phyloP scores from a whole-genome alignment of 352 stramenopile genomes.

The Hyaloperonospora brassicae region DNA sequence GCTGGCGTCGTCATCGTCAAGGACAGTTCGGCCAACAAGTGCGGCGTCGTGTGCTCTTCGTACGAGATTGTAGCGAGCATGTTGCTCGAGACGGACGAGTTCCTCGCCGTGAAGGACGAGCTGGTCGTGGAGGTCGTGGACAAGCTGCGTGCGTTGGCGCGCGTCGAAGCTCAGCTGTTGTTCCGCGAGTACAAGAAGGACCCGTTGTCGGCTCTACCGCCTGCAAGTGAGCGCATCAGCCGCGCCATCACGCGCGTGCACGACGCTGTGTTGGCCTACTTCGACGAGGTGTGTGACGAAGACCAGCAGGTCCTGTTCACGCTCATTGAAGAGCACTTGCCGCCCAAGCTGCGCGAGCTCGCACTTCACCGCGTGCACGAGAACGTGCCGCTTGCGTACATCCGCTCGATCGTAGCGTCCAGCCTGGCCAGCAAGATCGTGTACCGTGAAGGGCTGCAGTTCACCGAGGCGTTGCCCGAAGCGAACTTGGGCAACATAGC shows the following conservation, averaged over 20 bases:
- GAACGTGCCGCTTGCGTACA: constrained; percentile 92
- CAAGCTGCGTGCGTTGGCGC: constrained; percentile 89
- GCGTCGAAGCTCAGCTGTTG: constrained; percentile 93
- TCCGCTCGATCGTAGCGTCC: constrained; percentile 94
- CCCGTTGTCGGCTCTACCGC: constrained; percentile 74
- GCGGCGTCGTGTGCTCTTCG: constrained; percentile 76
- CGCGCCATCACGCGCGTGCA: constrained; percentile 93
- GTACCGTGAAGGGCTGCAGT: constrained; percentile 95
- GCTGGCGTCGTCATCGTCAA: constrained; percentile 95
- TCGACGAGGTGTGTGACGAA: constrained; percentile 87
- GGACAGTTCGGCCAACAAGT: constrained; percentile 93
- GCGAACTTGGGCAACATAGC: constrained; percentile 88
- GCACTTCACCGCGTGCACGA: constrained; percentile 89
- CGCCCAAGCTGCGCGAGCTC: constrained; percentile 89
- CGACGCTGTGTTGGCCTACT: constrained; percentile 88
- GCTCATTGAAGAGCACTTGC: constrained; percentile 89
- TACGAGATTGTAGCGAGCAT: constrained; percentile 90
- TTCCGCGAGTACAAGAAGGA: constrained; percentile 96
- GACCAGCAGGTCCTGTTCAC: constrained; percentile 76
- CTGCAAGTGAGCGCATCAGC: constrained; percentile 93
- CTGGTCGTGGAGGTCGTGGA: constrained; percentile 91
- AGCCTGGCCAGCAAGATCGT: constrained; percentile 96
- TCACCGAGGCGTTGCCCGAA: constrained; percentile 89
- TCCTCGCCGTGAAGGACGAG: constrained; percentile 92
- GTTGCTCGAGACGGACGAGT: constrained; percentile 94